Conservation (phyloP, 1,284 basidiomycete genomes). For the Cerrena zonata region DNA sequence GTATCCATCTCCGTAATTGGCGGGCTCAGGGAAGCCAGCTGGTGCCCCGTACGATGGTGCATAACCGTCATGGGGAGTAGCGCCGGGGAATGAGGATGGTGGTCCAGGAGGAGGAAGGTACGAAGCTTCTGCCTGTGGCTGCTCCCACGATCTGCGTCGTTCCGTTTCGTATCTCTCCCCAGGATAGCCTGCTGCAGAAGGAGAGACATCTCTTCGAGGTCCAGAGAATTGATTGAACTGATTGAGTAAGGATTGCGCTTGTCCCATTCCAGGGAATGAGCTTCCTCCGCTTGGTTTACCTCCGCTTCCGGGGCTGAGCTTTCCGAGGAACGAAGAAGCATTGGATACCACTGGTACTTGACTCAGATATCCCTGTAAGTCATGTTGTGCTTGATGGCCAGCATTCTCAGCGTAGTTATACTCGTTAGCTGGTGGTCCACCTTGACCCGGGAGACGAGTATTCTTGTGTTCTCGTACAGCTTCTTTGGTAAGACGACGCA, state of each 20-base stretch:
- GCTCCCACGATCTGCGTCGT: conserved; percentile 6
- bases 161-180: conserved; percentile 4
- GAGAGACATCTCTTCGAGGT: neutral
- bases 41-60: conserved; percentile 7
- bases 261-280: conserved; percentile 7
- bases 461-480: conserved; percentile 71
- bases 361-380: conserved; percentile 40
- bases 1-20: conserved; percentile 2
- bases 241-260: conserved; percentile 12
- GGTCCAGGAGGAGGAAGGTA: conserved; percentile 13
- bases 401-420: conserved; percentile 43
- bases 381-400: conserved; percentile 43
- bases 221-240: neutral
- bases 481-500: conserved; percentile 61
- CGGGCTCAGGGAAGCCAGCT: neutral
- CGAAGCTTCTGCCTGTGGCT: conserved; percentile 3
- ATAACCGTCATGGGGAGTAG: conserved; percentile 5
- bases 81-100: conserved; percentile 5
- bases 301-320: conserved; percentile 17
- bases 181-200: neutral
- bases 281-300: conserved; percentile 4
- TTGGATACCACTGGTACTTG: conserved; percentile 47
- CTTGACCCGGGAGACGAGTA: conserved; percentile 54
- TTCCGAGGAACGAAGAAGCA: conserved; percentile 35
- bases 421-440: conserved; percentile 36